phyloP scores from a whole-genome alignment of 345 rosid species.

The Euphorbia lathyris region DNA sequence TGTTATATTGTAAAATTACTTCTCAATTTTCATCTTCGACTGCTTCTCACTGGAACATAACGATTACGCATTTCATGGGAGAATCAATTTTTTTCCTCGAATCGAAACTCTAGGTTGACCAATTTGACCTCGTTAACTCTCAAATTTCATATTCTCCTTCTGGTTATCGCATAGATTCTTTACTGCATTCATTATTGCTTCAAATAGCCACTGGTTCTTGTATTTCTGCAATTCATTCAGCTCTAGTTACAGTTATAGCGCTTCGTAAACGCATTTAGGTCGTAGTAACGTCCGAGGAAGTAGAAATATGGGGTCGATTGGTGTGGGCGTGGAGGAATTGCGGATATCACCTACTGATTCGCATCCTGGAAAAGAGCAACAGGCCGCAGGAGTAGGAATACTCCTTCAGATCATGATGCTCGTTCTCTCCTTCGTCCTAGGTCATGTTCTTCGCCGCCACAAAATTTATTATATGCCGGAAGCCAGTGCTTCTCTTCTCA shows the following conservation, averaged over 20 bases:
- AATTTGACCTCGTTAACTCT: not conserved
- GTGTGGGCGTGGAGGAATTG: constrained; percentile 27
- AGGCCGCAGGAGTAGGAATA: constrained; percentile 97
- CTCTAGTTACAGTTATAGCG: not conserved
- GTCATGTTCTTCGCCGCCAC: constrained; percentile 96
- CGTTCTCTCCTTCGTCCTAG: constrained; percentile 94
- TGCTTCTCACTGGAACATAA: not conserved
- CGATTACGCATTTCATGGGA: not conserved
- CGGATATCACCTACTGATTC: constrained; percentile 48
- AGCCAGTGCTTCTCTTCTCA: constrained; percentile 98
- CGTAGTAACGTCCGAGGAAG: not conserved
- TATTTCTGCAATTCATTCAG: not conserved
- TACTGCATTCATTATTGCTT: not conserved
- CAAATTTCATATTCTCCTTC: not conserved
- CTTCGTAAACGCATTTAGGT: not conserved
- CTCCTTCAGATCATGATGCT: constrained; percentile 99
- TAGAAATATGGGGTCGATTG: constrained; percentile 10
- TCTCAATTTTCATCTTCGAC: not conserved
- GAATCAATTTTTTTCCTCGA: not conserved
- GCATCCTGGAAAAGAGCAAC: constrained; percentile 78
- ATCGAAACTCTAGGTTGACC: not conserved
- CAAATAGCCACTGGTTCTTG: not conserved
- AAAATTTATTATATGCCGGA: constrained; percentile 93
- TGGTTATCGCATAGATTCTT: not conserved
- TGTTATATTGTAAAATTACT: not conserved